These are phyloP conservation scores for Tricholoma terreum DNA, from an alignment of 768 basidiomycete species.

Conservation along the genomic window DNA sequence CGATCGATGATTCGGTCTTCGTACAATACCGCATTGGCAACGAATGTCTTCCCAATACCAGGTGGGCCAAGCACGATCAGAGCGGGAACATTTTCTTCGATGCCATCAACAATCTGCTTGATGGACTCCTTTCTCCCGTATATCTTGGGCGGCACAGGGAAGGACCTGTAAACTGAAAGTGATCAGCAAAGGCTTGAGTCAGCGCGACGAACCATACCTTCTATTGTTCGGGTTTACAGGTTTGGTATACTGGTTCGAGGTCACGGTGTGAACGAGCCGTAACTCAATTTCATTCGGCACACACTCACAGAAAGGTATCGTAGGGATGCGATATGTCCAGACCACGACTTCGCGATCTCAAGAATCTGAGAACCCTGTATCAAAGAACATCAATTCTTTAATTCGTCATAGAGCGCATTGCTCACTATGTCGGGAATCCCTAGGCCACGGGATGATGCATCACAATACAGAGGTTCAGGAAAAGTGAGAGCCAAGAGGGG, in stretches of 20 bases:
- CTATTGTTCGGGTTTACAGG: not conserved
- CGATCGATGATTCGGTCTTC: slow-evolving; percentile 1
- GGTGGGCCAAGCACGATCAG: slow-evolving; percentile 8
- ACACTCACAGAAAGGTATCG: not conserved
- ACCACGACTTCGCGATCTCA: not conserved
- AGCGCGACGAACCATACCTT: not conserved
- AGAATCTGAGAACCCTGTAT: too few relatives aligned
- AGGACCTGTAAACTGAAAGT: not conserved
- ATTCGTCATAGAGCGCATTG: too few relatives aligned
- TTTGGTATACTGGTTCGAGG: not conserved
- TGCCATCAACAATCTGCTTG: not conserved
- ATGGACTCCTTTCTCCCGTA: not conserved
- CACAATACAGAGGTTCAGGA: too few relatives aligned
- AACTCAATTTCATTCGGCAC: not conserved
- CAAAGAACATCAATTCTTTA: too few relatives aligned
- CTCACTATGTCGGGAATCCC: too few relatives aligned
- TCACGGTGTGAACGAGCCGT: not conserved
- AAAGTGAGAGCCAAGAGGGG: too few relatives aligned
- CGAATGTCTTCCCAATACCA: slow-evolving; percentile 9
- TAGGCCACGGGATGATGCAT: too few relatives aligned
- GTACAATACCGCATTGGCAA: slow-evolving; percentile 5
- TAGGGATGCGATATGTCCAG: not conserved
- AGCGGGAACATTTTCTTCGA: not conserved
- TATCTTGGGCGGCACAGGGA: not conserved
- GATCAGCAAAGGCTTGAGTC: not conserved